A percentile compares a stretch with the other conserved stretches of the same genome.
Evolutionary conservation across 495 filamentous ascomycete genomes (phyloP).

Genomic region (Penicillium antarcticum): DNA sequence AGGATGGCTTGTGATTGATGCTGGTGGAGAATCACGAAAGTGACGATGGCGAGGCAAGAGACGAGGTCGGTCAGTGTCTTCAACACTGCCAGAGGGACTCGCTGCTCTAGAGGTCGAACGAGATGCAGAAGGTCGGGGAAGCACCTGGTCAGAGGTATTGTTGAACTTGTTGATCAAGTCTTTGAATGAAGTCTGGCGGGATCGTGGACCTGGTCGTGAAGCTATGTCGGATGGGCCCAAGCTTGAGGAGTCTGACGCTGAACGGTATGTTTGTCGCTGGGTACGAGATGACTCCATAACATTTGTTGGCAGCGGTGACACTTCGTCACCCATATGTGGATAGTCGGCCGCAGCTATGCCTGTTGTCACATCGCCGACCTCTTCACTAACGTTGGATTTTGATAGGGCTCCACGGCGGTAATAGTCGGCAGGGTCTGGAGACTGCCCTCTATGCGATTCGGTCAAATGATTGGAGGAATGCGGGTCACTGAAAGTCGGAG

Average conservation of each 20-base stretch:
- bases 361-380: conserved; percentile 23
- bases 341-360: conserved; percentile 18
- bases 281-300: conserved; percentile 21
- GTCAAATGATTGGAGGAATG: conserved; percentile 8
- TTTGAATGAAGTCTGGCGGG: conserved; percentile 54
- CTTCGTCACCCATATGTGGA: conserved; percentile 15
- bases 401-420: conserved; percentile 39
- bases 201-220: conserved; percentile 21
- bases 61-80: conserved; percentile 22
- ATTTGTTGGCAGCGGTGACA: conserved; percentile 30
- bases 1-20: conserved; percentile 4
- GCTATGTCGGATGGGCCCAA: conserved; percentile 5
- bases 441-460: conserved; percentile 22
- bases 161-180: conserved; percentile 63
- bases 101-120: conserved; percentile 31
- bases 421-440: conserved; percentile 53
- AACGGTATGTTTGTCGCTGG: conserved; percentile 28
- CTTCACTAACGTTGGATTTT: conserved; percentile 22
- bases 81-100: conserved; percentile 31
- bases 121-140: conserved; percentile 42
- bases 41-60: conserved; percentile 27
- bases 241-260: conserved; percentile 35
- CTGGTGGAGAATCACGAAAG: conserved; percentile 18
- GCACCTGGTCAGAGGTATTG: conserved; percentile 50
- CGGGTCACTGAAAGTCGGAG: conserved; percentile 18